A percentile compares a stretch with the other conserved stretches of the same genome.
These are phyloP conservation scores for Phytophthora ramorum DNA, from an alignment of 352 stramenopile genomes.

Conservation along the genomic window DNA sequence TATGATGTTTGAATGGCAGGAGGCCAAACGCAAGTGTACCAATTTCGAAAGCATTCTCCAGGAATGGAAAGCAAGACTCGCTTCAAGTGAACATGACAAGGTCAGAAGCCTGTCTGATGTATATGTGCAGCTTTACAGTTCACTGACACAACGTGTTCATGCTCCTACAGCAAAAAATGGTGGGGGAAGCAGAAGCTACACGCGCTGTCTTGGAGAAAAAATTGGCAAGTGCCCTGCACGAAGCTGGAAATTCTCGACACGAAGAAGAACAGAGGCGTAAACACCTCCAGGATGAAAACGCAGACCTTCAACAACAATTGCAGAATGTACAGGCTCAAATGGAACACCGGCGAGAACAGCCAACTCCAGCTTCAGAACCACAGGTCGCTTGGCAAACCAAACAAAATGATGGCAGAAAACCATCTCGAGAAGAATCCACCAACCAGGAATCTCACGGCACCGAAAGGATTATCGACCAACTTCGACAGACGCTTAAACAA, in stretches of 20 bases:
- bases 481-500: constrained; percentile 49
- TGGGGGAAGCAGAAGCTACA: constrained; percentile 35
- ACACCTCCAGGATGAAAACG: constrained; percentile 18
- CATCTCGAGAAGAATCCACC: constrained; percentile 10
- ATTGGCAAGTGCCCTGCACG: constrained; percentile 15
- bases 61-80: constrained; percentile 12
- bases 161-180: constrained; percentile 34
- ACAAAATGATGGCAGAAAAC: neutral
- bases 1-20: constrained; percentile 3
- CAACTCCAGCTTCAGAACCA: neutral
- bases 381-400: constrained; percentile 21
- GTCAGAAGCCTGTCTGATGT: constrained; percentile 5
- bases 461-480: constrained; percentile 50
- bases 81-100: constrained; percentile 27
- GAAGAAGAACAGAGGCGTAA: constrained; percentile 23
- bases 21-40: constrained; percentile 22
- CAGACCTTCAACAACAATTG: constrained; percentile 39
- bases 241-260: constrained; percentile 20
- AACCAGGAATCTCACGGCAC: constrained; percentile 61
- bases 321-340: constrained; percentile 39
- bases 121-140: neutral
- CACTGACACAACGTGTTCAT: neutral
- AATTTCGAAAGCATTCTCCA: constrained; percentile 28
- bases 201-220: constrained; percentile 37
- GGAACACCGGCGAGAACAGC: constrained; percentile 10